phyloP scores from a whole-genome alignment of 305 asterid genomes.

The Fraxinus sp. region DNA sequence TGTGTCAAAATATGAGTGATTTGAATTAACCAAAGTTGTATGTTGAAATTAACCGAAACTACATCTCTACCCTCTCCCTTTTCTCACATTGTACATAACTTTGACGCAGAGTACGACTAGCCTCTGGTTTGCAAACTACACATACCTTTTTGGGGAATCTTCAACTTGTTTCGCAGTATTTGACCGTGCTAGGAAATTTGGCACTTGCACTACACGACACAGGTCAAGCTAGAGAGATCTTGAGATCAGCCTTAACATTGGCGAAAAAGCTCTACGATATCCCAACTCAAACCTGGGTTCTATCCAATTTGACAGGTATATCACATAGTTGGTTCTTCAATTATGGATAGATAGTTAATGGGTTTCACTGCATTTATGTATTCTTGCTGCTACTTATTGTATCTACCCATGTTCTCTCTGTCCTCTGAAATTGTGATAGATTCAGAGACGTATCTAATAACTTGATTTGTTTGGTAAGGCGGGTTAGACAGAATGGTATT shows the following conservation, averaged over 20 bases:
- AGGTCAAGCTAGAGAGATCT: conserved; percentile 95
- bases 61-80: conserved; percentile 4
- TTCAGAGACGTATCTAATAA: conserved; percentile 6
- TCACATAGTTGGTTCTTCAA: background rate
- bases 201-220: conserved; percentile 89
- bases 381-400: conserved; percentile 9
- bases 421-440: conserved; percentile 5
- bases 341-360: conserved; percentile 4
- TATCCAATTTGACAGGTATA: conserved; percentile 77
- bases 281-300: conserved; percentile 96
- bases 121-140: conserved; percentile 91
- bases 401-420: background rate
- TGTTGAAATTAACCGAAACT: background rate
- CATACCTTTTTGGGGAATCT: conserved; percentile 82
- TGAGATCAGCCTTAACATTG: conserved; percentile 89
- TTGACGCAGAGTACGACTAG: conserved; percentile 67
- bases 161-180: conserved; percentile 96
- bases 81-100: conserved; percentile 13
- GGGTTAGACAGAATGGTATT: background rate
- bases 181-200: conserved; percentile 80
- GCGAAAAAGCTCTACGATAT: conserved; percentile 85
- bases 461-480: conserved; percentile 8
- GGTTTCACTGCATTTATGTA: background rate
- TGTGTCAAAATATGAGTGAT: background rate
- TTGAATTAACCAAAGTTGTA: background rate